Base-by-base conservation (phyloP, 345 rosid species). In the Dovyalis caffra region DNA sequence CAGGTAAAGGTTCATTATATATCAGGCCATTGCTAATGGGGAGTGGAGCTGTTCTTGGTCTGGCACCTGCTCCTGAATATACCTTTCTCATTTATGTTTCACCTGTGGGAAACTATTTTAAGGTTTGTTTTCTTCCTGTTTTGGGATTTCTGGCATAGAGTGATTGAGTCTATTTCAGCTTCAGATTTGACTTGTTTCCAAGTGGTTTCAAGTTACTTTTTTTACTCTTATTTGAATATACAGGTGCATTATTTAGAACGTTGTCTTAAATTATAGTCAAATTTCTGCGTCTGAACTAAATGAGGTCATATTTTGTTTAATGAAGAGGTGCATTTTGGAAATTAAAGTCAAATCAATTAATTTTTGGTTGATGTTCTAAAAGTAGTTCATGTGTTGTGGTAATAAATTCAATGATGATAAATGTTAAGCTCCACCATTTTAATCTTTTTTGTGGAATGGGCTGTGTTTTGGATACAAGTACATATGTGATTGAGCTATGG, bases 21-120 rank as follows among this genome's bases (percentile, higher is more conserved):
- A 82, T 95, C 33, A 87, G 98, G 81, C 99, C 97, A 68, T 87
- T 95, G 87, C 84, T 95, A 64, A 90, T 95, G 93, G 98, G 99
- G 33, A 93, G 89, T 78, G 99, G 99, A 79, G 94, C 98, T 70
- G 93, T 95, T 85, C 98, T 95, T 81, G 98, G 98, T 83, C 94
- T 93, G 83, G 94, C 97, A 8, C 99, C 99, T 79, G 90, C 98
- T 66, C 98, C 98, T 28, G 99, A 95, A 76, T 95, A 90, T 77
- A 95, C 96, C 71, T 93, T 95, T 82, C 78, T 95, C 73, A 81
- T 93, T 75, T 95, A 90, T 77, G 99, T 92, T 82, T 89, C 98
- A 45, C 98, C 98, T 35, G 98, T 95, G 2, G 99, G 98, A 67
- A 93, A 95, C 90, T 95, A 95, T 80, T 95, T 91, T 73, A 88